Evolutionary conservation across 1,284 basidiomycete species (phyloP).

Genomic region (Cutaneotrichosporon sp.): DNA sequence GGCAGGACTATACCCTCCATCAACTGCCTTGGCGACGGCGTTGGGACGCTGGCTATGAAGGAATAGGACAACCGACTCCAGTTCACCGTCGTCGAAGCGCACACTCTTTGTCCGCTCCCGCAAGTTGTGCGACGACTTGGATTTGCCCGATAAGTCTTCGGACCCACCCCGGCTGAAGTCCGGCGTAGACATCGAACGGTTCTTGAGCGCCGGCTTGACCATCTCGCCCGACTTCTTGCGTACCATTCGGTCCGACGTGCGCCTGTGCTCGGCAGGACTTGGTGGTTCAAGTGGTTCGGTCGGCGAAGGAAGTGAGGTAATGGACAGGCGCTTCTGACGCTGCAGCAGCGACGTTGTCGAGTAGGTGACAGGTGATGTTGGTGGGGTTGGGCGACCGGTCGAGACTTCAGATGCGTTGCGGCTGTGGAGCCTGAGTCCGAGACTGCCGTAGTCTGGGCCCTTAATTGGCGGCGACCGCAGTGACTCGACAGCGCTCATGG

Average conservation of each 20-base stretch:
- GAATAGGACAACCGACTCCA: conserved; percentile 53
- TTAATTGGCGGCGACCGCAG: neutral
- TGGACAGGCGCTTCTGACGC: conserved; percentile 1
- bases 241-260: conserved; percentile 34
- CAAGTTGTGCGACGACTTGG: conserved; percentile 28
- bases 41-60: conserved; percentile 50
- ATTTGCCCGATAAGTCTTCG: conserved; percentile 2
- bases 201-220: conserved; percentile 53
- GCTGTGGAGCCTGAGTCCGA: conserved; percentile 1
- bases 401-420: neutral
- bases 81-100: conserved; percentile 44
- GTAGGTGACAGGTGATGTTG: neutral
- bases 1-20: conserved; percentile 37
- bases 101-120: conserved; percentile 50
- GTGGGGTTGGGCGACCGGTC: neutral
- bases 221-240: conserved; percentile 55
- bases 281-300: conserved; percentile 1
- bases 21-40: conserved; percentile 49
- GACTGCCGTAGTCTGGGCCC: neutral
- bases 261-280: conserved; percentile 17
- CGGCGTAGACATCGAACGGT: conserved; percentile 51
- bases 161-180: conserved; percentile 39
- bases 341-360: neutral
- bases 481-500: conserved; percentile 17
- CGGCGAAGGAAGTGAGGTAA: conserved; percentile 12